A percentile compares a stretch with the other conserved stretches of the same genome.
These are phyloP conservation scores for Canna indica DNA, from an alignment of 176 grass and related monocot genomes.

Conservation along the genomic window DNA sequence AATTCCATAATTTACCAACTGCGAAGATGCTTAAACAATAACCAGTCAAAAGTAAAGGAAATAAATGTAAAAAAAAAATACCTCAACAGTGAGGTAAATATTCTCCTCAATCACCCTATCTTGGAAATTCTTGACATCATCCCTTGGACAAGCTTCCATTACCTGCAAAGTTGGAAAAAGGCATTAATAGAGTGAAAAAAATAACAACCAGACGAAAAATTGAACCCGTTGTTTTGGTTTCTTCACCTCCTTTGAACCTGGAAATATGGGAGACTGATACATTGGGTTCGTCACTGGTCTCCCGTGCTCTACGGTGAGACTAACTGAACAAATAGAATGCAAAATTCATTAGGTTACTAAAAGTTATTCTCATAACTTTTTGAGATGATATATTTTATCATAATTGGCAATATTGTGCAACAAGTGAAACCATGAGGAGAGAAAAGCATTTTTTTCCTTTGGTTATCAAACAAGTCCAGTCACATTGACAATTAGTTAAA, in stretches of 20 bases:
- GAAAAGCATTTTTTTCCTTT: not conserved
- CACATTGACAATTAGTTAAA: not conserved
- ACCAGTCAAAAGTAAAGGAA: not conserved
- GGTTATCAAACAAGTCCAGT: not conserved
- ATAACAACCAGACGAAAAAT: not conserved
- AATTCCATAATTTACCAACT: not conserved
- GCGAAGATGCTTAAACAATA: not conserved
- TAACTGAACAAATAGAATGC: slow-evolving; percentile 26
- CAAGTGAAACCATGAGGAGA: too few relatives aligned
- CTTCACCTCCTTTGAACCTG: slow-evolving; percentile 28
- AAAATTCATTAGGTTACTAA: not conserved
- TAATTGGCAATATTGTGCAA: not conserved
- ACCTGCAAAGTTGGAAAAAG: slow-evolving; percentile 26
- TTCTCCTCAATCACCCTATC: slow-evolving; percentile 69
- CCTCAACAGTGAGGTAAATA: slow-evolving; percentile 73
- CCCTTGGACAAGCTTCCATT: slow-evolving; percentile 68
- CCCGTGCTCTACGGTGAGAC: slow-evolving; percentile 43
- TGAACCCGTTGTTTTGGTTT: not conserved
- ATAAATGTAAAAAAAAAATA: slow-evolving; percentile 8
- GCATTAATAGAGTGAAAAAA: not conserved
- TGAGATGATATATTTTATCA: not conserved
- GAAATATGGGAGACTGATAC: slow-evolving; percentile 33
- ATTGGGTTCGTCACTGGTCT: slow-evolving; percentile 38
- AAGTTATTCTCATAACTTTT: not conserved
- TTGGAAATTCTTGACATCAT: slow-evolving; percentile 32